A percentile compares a stretch with the other conserved stretches of the same genome.
These are phyloP conservation scores for Aspergillus latus DNA, from an alignment of 2,329 filamentous ascomycete genomes.

Conservation along the genomic window DNA sequence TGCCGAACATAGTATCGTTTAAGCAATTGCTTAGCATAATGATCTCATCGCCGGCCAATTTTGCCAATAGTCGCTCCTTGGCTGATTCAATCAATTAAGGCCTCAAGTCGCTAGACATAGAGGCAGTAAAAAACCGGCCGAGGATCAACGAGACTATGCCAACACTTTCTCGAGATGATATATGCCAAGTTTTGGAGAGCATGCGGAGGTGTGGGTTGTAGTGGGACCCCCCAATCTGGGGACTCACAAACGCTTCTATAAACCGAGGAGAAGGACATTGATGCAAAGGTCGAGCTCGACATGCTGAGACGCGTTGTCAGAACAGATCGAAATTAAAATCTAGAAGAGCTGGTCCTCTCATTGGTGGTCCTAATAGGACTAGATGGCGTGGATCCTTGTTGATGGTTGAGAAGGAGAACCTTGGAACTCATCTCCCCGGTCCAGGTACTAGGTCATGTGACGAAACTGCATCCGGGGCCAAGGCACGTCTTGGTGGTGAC, in stretches of 20 bases:
- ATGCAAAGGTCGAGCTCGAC: conserved; percentile 3
- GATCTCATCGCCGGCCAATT: background rate
- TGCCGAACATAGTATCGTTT: background rate
- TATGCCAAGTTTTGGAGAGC: background rate
- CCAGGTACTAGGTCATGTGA: no score
- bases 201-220: background rate
- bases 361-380: no score
- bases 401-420: no score
- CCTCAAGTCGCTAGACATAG: background rate
- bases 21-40: conserved; percentile 9
- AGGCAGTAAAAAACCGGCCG: background rate
- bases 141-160: background rate
- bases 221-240: background rate
- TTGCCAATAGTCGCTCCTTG: background rate
- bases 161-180: conserved; percentile 1
- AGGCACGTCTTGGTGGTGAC: no score
- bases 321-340: no score
- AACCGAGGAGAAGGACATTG: background rate
- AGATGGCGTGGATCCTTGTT: no score
- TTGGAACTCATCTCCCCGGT: no score
- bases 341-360: no score
- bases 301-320: background rate
- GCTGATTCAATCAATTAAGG: background rate
- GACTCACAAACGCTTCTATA: background rate
- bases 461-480: no score